Conservation (phyloP, 306 rosid genomes). For the Luffa acutangula region DNA sequence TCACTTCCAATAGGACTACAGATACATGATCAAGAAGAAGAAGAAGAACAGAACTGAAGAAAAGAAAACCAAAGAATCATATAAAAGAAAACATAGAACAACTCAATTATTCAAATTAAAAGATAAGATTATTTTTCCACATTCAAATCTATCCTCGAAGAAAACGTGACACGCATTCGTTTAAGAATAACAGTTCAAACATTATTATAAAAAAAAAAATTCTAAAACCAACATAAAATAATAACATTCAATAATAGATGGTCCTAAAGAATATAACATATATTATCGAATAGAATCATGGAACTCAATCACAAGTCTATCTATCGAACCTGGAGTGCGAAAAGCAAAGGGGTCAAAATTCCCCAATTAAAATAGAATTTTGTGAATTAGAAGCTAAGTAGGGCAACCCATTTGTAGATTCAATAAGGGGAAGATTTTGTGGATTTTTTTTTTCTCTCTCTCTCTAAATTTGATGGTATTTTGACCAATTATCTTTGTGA, state of each 20-base stretch:
- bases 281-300: neutral
- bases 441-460: neutral
- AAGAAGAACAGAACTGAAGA: neutral
- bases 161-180: neutral
- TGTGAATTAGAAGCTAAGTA: conserved; percentile 7
- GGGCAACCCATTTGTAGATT: neutral
- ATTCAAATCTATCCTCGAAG: neutral
- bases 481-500: neutral
- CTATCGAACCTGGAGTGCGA: neutral
- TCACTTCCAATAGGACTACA: neutral
- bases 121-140: neutral
- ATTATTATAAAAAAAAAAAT: neutral
- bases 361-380: neutral
- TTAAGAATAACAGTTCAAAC: neutral
- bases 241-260: neutral
- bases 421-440: neutral
- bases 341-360: neutral
- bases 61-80: neutral
- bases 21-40: neutral
- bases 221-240: neutral
- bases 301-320: neutral
- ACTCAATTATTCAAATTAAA: neutral
- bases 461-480: neutral
- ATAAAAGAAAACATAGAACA: neutral
- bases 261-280: neutral